phyloP scores from a whole-genome alignment of 805 yeast species.

The Candida boleticola region DNA sequence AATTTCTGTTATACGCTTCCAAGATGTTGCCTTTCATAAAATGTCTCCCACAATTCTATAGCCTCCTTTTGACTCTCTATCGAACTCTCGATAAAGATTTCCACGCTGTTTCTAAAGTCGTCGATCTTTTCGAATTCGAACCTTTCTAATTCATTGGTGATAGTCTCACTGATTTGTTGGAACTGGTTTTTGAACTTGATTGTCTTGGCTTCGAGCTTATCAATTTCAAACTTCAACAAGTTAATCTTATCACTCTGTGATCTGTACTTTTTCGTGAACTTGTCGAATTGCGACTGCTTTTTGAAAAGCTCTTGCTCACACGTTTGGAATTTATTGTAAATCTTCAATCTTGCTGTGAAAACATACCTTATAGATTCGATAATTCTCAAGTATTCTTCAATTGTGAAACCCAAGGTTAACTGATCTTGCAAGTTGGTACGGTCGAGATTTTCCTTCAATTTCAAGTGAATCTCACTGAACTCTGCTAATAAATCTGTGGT shows the following conservation, averaged over 20 bases:
- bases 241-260: constrained; percentile 63
- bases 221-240: constrained; percentile 57
- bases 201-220: constrained; percentile 51
- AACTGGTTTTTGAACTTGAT: constrained; percentile 55
- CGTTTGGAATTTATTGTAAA: constrained; percentile 41
- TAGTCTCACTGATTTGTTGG: constrained; percentile 60
- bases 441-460: constrained; percentile 70
- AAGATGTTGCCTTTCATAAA: constrained; percentile 52
- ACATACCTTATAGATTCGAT: constrained; percentile 73
- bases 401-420: constrained; percentile 77
- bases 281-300: constrained; percentile 45
- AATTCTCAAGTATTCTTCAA: constrained; percentile 82
- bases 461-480: constrained; percentile 69
- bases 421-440: constrained; percentile 83
- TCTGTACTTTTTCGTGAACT: constrained; percentile 42
- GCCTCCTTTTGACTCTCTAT: constrained; percentile 92
- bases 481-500: constrained; percentile 63
- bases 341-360: constrained; percentile 69
- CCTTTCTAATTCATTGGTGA: constrained; percentile 61
- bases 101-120: constrained; percentile 87
- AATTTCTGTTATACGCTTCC: too few species aligned
- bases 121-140: constrained; percentile 76
- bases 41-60: constrained; percentile 85
- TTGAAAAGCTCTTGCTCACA: constrained; percentile 44
- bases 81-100: constrained; percentile 84